Conservation (phyloP, 768 basidiomycete genomes). For the Lactifluus volemus region DNA sequence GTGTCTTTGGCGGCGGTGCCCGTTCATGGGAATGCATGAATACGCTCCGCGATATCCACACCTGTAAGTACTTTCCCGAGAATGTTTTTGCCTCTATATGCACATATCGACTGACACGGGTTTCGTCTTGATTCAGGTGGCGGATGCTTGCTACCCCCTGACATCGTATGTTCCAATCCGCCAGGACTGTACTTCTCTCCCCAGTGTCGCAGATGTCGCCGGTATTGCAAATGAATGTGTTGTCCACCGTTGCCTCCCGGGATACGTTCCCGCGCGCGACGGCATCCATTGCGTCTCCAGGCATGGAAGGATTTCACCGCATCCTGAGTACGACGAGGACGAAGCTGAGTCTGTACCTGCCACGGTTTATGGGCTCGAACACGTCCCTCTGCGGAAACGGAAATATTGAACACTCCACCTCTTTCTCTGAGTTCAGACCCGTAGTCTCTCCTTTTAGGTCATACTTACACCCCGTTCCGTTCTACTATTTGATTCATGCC, state of each 20-base stretch:
- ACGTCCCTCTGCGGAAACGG: conserved; percentile 17
- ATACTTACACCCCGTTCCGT: no score
- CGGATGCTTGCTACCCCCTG: conserved; percentile 34
- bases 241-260: conserved; percentile 38
- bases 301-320: background rate
- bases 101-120: no score
- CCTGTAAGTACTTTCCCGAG: conserved; percentile 33
- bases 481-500: no score
- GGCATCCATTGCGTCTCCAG: conserved; percentile 16
- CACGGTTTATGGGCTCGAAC: conserved; percentile 21
- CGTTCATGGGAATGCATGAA: conserved; percentile 43
- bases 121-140: conserved; percentile 30
- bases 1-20: conserved; percentile 31
- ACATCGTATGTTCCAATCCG: conserved; percentile 28
- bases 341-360: conserved; percentile 6
- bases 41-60: conserved; percentile 40
- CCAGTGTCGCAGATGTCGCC: conserved; percentile 40
- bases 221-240: conserved; percentile 36
- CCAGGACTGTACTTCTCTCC: conserved; percentile 42
- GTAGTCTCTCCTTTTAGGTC: no score
- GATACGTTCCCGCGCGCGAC: conserved; percentile 27
- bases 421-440: no score
- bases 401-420: no score
- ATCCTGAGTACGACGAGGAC: background rate
- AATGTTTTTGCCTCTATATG: no score